A percentile compares a stretch with the other conserved stretches of the same genome.
phyloP scores from a whole-genome alignment of 75 land plant genomes.

The Sequoia sempervirens region DNA sequence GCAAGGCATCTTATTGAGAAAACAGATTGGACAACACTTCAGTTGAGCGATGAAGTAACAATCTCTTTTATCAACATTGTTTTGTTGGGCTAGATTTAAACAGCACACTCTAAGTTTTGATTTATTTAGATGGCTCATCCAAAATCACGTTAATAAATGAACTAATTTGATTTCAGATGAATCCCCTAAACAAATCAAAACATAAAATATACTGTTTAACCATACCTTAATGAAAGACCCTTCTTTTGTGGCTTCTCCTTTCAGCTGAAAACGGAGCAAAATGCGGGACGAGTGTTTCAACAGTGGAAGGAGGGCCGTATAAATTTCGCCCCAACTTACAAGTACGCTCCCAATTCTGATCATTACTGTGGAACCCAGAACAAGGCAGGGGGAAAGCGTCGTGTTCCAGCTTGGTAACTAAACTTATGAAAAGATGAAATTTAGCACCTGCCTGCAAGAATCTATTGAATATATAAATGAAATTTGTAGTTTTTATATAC shows the following conservation, averaged over 20 bases:
- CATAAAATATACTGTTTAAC: no score
- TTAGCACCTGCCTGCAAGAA: not conserved
- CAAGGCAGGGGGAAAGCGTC: conserved; percentile 47
- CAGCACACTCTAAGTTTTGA: no score
- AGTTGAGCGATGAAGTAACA: conserved; percentile 43
- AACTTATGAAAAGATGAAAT: not conserved
- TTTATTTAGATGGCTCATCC: no score
- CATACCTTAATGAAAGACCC: no score
- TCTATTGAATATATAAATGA: no score
- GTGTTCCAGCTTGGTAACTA: conserved; percentile 61
- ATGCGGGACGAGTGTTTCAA: conserved; percentile 48
- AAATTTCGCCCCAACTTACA: conserved; percentile 62
- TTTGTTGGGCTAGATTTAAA: no score
- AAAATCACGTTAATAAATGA: no score
- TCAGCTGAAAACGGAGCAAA: conserved; percentile 17
- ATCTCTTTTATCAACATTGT: not conserved
- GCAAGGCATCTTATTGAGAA: conserved; percentile 31
- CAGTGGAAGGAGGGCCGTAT: conserved; percentile 38
- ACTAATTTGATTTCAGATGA: no score
- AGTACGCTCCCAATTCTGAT: conserved; percentile 38
- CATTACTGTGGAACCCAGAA: conserved; percentile 30
- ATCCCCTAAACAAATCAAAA: no score
- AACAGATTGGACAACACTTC: conserved; percentile 43
- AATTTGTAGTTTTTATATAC: not conserved
- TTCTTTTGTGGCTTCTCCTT: not conserved